Conservation (phyloP, 1,139 yeast genomes). For the Petasospora fabianii region DNA sequence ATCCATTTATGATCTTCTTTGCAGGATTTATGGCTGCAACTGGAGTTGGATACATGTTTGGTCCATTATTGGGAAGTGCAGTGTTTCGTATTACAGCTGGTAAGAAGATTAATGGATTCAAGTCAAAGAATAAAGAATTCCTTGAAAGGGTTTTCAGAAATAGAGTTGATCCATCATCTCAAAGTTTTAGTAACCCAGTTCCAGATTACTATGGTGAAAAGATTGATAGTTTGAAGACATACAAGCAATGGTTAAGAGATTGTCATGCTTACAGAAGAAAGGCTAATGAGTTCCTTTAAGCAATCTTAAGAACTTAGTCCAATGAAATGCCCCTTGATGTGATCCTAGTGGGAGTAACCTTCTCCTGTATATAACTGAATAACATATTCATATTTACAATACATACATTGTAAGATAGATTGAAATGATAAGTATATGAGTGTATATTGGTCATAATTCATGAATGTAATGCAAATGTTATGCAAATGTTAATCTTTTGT, state of each 20-base stretch:
- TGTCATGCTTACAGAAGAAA: slow-evolving; percentile 88
- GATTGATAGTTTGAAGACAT: slow-evolving; percentile 79
- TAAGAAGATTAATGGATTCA: slow-evolving; percentile 43
- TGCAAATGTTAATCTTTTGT: too few relatives aligned
- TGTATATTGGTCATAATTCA: too few relatives aligned
- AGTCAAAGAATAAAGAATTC: slow-evolving; percentile 65
- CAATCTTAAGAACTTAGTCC: too few relatives aligned
- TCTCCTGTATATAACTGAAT: too few relatives aligned
- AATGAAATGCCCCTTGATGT: too few relatives aligned
- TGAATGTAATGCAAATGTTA: too few relatives aligned
- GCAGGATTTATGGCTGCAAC: slow-evolving; percentile 68
- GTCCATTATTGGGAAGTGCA: slow-evolving; percentile 77
- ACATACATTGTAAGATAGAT: too few relatives aligned
- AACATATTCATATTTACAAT: too few relatives aligned
- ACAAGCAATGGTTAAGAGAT: slow-evolving; percentile 94
- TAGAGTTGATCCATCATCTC: slow-evolving; percentile 92
- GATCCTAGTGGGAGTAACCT: too few relatives aligned
- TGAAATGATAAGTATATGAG: too few relatives aligned
- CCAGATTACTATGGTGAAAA: slow-evolving; percentile 98
- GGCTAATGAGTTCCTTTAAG: slow-evolving; percentile 71
- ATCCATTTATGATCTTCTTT: slow-evolving; percentile 74
- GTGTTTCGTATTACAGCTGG: slow-evolving; percentile 58
- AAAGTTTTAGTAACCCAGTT: slow-evolving; percentile 89
- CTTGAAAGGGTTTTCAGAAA: slow-evolving; percentile 68
- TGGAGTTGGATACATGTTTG: slow-evolving; percentile 73